phyloP scores from a whole-genome alignment of 192 early-diverging fungal genomes.

The Backusella tarrabulga region DNA sequence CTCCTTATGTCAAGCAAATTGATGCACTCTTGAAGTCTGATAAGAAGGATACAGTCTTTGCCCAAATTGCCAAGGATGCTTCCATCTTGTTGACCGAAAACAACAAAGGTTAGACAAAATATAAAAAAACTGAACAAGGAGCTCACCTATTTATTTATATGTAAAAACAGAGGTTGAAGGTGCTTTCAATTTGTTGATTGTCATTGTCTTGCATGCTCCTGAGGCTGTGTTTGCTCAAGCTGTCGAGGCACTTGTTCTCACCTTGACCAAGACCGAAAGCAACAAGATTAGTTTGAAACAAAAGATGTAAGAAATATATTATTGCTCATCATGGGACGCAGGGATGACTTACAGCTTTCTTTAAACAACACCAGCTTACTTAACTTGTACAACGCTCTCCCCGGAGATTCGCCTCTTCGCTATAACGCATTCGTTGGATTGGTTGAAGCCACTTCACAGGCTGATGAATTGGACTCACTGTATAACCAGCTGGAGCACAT shows the following conservation, averaged over 20 bases:
- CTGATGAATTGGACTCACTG: conserved; percentile 67
- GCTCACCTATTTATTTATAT: background rate
- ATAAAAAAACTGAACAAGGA: background rate
- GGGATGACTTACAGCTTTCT: conserved; percentile 2
- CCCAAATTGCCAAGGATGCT: conserved; percentile 56
- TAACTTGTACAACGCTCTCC: conserved; percentile 85
- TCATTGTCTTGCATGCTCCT: conserved; percentile 52
- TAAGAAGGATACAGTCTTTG: conserved; percentile 57
- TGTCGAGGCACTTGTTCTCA: conserved; percentile 48
- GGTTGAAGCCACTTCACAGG: conserved; percentile 68
- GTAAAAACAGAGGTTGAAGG: conserved; percentile 54
- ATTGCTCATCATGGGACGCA: background rate
- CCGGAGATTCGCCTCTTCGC: conserved; percentile 50
- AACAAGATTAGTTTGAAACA: conserved; percentile 53
- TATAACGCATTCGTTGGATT: conserved; percentile 73
- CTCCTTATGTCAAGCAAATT: conserved; percentile 49
- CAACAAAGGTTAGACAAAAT: conserved; percentile 49
- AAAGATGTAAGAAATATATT: conserved; percentile 49
- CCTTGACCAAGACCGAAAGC: conserved; percentile 42
- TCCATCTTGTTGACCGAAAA: conserved; percentile 53
- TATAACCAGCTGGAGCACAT: conserved; percentile 61
- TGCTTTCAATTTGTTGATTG: conserved; percentile 70
- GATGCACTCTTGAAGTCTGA: conserved; percentile 53
- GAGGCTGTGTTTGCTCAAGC: conserved; percentile 42
- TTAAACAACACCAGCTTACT: conserved; percentile 26